Evolutionary conservation across 768 basidiomycete species (phyloP).

Genomic region (Lactifluus hygrophoroides): DNA sequence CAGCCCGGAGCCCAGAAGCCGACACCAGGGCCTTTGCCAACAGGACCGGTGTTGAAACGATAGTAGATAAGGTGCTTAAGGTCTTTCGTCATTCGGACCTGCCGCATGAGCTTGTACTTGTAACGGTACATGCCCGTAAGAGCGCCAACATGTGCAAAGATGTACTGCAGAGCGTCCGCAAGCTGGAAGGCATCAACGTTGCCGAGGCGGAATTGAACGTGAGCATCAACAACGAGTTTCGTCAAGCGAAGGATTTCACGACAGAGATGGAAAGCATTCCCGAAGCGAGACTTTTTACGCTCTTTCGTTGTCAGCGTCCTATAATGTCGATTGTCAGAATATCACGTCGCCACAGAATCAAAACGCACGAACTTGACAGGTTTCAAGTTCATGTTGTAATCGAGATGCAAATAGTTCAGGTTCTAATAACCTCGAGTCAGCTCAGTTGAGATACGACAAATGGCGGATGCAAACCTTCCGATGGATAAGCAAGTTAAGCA

Average conservation of each 20-base stretch:
- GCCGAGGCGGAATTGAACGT: constrained; percentile 96
- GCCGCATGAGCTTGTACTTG: constrained; percentile 99
- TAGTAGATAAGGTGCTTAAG: constrained; percentile 97
- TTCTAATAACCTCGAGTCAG: constrained; percentile 41
- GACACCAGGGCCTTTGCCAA: constrained; percentile 97
- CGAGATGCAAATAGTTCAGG: constrained; percentile 87
- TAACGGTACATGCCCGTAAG: constrained; percentile 99
- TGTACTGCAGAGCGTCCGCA: constrained; percentile 96
- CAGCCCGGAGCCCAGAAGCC: constrained; percentile 99
- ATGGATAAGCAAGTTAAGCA: constrained; percentile 97
- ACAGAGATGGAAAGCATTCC: constrained; percentile 97
- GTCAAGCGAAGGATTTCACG: constrained; percentile 97
- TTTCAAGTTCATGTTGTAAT: constrained; percentile 99
- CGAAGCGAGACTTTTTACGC: constrained; percentile 98
- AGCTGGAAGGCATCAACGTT: constrained; percentile 99
- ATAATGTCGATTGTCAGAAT: constrained; percentile 22
- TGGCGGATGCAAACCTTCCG: constrained; percentile 58
- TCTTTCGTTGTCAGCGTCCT: constrained; percentile 98
- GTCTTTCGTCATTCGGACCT: constrained; percentile 99
- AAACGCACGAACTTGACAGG: constrained; percentile 63
- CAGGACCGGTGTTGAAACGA: constrained; percentile 98
- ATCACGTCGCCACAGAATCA: not conserved
- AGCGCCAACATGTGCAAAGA: constrained; percentile 94
- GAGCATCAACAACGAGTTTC: constrained; percentile 97
- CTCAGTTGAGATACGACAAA: not conserved